These are phyloP conservation scores for Vaccinium corymbosum DNA, from an alignment of 148 eudicot genomes.

Conservation along the genomic window DNA sequence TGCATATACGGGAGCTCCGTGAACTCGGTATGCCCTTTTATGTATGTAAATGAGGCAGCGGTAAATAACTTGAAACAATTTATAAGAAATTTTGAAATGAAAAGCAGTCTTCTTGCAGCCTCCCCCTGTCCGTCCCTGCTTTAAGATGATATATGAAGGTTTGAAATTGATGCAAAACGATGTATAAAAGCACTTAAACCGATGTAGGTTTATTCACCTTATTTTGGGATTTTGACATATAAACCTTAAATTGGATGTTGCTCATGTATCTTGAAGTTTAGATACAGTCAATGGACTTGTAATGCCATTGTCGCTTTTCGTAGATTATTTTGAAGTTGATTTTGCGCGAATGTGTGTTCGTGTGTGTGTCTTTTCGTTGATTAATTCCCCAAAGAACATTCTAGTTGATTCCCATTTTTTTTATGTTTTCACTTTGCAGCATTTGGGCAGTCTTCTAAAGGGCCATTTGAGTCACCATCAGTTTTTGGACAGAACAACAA, in stretches of 20 bases:
- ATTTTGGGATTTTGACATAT: background rate
- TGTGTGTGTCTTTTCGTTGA: background rate
- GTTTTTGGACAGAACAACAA: constrained; percentile 16
- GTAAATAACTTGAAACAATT: background rate
- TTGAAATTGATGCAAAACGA: background rate
- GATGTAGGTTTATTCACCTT: background rate
- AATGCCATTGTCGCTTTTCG: background rate
- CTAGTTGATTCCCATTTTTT: background rate
- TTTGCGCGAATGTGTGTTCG: background rate
- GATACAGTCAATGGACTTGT: background rate
- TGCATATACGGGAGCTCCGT: too few species aligned
- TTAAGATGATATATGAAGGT: background rate
- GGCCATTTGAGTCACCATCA: constrained; percentile 4
- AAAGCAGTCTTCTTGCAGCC: background rate
- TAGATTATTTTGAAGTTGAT: background rate
- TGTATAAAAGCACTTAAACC: background rate
- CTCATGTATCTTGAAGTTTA: background rate
- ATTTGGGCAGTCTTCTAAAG: constrained; percentile 8
- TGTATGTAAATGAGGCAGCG: background rate
- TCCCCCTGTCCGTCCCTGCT: background rate
- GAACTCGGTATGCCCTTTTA: too few species aligned
- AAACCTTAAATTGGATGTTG: background rate
- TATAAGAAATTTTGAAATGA: background rate
- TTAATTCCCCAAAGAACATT: background rate
- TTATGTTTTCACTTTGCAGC: constrained; percentile 8